Conservation (phyloP, 1,139 yeast genomes). For the Lizanozyma gosingica region DNA sequence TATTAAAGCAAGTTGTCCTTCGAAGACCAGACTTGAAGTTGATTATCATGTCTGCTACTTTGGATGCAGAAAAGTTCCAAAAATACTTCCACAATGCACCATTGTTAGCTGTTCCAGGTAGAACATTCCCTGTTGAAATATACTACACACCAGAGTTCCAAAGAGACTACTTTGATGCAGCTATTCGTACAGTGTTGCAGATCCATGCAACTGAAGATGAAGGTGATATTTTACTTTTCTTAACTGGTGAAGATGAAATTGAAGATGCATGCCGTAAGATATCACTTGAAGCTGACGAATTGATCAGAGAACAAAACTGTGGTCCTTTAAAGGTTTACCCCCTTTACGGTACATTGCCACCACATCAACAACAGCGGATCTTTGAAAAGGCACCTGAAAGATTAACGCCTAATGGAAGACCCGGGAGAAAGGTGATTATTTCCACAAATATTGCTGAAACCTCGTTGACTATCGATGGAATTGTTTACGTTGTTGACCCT, state of each 20-base stretch:
- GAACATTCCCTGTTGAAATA: conserved; percentile 95
- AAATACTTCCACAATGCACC: conserved; percentile 87
- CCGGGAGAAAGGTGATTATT: conserved; percentile 88
- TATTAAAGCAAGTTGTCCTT: conserved; percentile 68
- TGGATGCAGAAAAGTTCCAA: conserved; percentile 96
- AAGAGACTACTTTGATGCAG: conserved; percentile 88
- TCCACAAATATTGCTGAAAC: conserved; percentile 99
- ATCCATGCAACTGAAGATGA: conserved; percentile 94
- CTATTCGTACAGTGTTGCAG: conserved; percentile 88
- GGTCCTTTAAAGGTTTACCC: conserved; percentile 91
- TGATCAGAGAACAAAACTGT: conserved; percentile 78
- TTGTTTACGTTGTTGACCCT: conserved; percentile 95
- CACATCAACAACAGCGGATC: conserved; percentile 87
- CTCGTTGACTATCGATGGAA: conserved; percentile 94
- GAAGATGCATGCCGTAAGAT: conserved; percentile 94
- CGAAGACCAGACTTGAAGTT: conserved; percentile 85
- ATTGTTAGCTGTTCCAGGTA: conserved; percentile 90
- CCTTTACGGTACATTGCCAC: conserved; percentile 91
- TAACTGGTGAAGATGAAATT: conserved; percentile 97
- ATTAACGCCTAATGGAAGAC: conserved; percentile 58
- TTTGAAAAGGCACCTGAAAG: conserved; percentile 82
- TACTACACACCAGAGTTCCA: conserved; percentile 96
- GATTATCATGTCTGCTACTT: conserved; percentile 94
- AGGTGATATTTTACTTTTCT: conserved; percentile 81
- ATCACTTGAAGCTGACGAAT: conserved; percentile 77